Base-by-base conservation (phyloP, 768 basidiomycete genomes). In the Hortiboletus campestris region DNA sequence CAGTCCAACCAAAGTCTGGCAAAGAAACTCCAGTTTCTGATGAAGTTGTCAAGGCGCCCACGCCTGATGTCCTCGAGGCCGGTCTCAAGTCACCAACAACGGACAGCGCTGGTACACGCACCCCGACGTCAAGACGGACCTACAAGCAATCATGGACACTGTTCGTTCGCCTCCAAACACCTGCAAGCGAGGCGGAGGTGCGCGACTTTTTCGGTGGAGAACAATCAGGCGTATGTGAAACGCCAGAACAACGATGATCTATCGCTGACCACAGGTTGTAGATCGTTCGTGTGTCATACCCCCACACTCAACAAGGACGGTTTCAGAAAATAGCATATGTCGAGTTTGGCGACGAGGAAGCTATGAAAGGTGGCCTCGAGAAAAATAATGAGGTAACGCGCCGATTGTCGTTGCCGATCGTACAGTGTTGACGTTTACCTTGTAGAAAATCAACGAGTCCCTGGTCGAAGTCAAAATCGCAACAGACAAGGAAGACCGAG, bases 331-430 rank as follows among this genome's bases (percentile, higher is more conserved):
- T 93, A 53, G 90, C 85, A 2, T 97, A 93, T 66, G 83, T 97
- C 49, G 94, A 96, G 66, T 97, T 96, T 71, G 88, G 84, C 5
- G 89, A 91, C 63, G 92, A 95, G 64, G 89, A 88, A 44, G 78
- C 85, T 11, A 91, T 94, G 89, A 89, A 84, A 62, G 80, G 77
- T 19, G 94, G 88, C 0, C 73, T 95, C 20, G 85, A 82, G 43
- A 88, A 85, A 63, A 87, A 90, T 59, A 81, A 79, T 25, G 84
- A 85, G 71, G 92, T 93, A 59, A 55, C 19, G 31, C 7, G 12
- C 20, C 7, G 6, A 80, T 72, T 22, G 17, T 29, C 35, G 17
- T 29, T 6, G 9, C 28, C 35, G 40, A 40, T 48, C 51, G 28
- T 35, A 9, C 35, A 20, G 22, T 9, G 31, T 57, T 68, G 35